phyloP scores from a whole-genome alignment of 1,139 yeast genomes.

The Kurtzmaniella natalensis region DNA sequence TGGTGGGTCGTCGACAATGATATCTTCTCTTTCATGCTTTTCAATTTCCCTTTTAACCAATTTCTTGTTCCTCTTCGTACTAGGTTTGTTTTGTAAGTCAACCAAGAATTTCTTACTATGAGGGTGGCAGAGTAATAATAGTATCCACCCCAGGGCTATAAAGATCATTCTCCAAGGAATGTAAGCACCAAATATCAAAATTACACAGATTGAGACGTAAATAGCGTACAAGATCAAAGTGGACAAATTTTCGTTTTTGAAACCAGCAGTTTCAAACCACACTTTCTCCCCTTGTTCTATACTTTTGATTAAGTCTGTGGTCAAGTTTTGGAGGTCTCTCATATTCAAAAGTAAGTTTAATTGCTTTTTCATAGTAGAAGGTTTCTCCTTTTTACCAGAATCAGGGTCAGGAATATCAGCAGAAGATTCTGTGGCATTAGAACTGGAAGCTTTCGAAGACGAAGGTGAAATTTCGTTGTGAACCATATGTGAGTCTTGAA shows the following conservation, averaged over 20 bases:
- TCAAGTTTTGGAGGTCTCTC: conserved; percentile 60
- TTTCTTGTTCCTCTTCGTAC: conserved; percentile 11
- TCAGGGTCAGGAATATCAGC: background rate
- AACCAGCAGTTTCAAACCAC: conserved; percentile 63
- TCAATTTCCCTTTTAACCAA: conserved; percentile 17
- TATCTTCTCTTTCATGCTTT: conserved; percentile 41
- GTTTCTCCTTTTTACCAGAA: conserved; percentile 7
- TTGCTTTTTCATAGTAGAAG: conserved; percentile 27
- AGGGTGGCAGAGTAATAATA: conserved; percentile 53
- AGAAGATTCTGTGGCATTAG: too few species aligned
- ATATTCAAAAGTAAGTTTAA: conserved; percentile 48
- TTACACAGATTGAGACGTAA: conserved; percentile 25
- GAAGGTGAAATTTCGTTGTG: background rate
- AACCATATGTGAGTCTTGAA: background rate
- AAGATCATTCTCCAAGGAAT: conserved; percentile 65
- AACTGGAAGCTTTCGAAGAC: too few species aligned
- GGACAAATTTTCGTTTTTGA: conserved; percentile 64
- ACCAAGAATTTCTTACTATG: conserved; percentile 28
- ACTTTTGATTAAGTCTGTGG: conserved; percentile 50
- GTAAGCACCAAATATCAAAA: conserved; percentile 53
- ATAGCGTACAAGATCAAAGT: conserved; percentile 49
- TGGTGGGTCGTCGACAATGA: conserved; percentile 66
- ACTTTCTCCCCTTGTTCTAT: conserved; percentile 54
- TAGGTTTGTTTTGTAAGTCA: conserved; percentile 9
- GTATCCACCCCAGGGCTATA: conserved; percentile 54